Evolutionary conservation across 257 asterid genomes (phyloP).

Genomic region (Fraxinus quadrangulata): DNA sequence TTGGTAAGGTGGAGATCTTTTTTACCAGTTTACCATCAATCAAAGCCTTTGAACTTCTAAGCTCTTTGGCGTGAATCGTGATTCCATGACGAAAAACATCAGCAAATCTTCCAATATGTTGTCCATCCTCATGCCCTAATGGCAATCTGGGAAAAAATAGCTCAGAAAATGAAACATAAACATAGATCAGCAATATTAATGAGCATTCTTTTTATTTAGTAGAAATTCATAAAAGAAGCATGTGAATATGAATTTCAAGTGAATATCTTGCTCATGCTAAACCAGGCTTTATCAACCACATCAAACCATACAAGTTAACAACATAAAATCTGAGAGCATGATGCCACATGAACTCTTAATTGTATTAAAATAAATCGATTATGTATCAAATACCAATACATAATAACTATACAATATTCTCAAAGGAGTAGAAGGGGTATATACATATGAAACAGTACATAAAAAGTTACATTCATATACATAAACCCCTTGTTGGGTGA

Average conservation of each 20-base stretch:
- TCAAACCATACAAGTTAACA: constrained; percentile 22
- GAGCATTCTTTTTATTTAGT: background rate
- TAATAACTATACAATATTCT: background rate
- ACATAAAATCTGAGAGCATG: background rate
- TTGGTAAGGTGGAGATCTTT: constrained; percentile 24
- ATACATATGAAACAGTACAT: background rate
- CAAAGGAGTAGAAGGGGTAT: background rate
- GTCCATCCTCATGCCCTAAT: constrained; percentile 46
- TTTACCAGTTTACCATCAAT: constrained; percentile 80
- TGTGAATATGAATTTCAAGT: constrained; percentile 10
- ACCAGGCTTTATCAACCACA: constrained; percentile 8
- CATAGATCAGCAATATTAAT: background rate
- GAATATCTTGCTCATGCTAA: constrained; percentile 8
- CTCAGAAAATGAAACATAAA: constrained; percentile 21
- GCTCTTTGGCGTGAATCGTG: constrained; percentile 70
- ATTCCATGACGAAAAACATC: constrained; percentile 69
- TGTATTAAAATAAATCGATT: background rate
- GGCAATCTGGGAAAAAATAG: constrained; percentile 60
- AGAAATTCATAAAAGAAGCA: background rate
- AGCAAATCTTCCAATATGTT: constrained; percentile 46
- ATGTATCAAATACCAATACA: background rate
- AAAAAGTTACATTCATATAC: background rate
- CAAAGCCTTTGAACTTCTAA: constrained; percentile 65
- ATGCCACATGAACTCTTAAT: background rate
- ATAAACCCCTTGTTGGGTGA: background rate